Percentiles rank a stretch among this genome's conserved stretches.
Conservation (phyloP, 2,329 filamentous ascomycete genomes). For the Neofusicoccum umdonicola region DNA sequence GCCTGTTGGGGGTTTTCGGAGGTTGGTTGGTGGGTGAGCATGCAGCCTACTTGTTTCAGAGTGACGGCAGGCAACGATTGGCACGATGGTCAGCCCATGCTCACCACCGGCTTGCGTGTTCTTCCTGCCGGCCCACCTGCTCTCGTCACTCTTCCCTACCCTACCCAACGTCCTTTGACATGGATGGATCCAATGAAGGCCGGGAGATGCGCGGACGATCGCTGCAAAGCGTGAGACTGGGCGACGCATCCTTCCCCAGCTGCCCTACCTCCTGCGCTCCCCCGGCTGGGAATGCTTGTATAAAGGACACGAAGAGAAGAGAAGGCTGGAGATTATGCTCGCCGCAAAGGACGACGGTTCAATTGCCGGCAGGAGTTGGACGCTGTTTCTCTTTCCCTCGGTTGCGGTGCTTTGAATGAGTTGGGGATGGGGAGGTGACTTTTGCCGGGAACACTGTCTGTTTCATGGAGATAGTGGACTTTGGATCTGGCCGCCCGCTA, state of each 20-base stretch:
- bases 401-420: neutral
- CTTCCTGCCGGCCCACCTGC: neutral
- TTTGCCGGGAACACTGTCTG: neutral
- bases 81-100: slow-evolving; percentile 5
- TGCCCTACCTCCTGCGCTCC: neutral
- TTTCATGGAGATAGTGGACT: neutral
- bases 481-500: neutral
- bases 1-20: too few relatives aligned
- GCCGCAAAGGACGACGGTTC: neutral
- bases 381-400: neutral
- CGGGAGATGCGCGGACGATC: neutral
- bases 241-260: neutral
- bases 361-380: neutral
- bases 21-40: neutral
- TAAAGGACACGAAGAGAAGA: neutral
- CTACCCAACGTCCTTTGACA: neutral
- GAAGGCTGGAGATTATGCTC: neutral
- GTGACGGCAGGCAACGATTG: slow-evolving; percentile 2
- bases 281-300: neutral
- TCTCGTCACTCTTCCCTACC: neutral
- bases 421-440: neutral
- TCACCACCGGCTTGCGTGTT: slow-evolving; percentile 12
- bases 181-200: neutral
- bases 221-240: slow-evolving; percentile 2
- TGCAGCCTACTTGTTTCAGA: slow-evolving; percentile 13